Conservation (phyloP, 768 basidiomycete species). For the Lactifluus subvellereus region DNA sequence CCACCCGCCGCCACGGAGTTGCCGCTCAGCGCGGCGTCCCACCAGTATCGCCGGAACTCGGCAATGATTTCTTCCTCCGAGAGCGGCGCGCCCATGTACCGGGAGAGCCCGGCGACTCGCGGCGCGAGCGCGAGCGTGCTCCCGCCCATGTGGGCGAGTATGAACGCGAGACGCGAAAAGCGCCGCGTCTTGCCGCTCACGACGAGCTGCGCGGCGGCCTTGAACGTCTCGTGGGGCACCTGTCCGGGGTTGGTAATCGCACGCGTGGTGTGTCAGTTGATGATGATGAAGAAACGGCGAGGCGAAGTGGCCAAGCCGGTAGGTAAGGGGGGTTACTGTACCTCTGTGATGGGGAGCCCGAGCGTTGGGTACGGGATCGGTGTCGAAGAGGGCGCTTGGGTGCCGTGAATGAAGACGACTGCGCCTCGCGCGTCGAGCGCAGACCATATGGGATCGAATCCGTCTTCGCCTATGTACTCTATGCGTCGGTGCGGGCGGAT, state of each 20-base stretch:
- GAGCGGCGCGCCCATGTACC: slow-evolving; percentile 65
- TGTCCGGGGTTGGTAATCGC: slow-evolving; percentile 26
- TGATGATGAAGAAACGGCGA: background rate
- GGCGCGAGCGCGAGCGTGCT: slow-evolving; percentile 57
- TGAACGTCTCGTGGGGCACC: slow-evolving; percentile 81
- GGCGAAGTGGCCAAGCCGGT: background rate
- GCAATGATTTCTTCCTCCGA: slow-evolving; percentile 57
- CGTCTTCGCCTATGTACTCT: slow-evolving; percentile 65
- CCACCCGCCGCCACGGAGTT: slow-evolving; percentile 47
- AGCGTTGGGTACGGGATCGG: slow-evolving; percentile 59
- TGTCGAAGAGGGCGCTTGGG: slow-evolving; percentile 57
- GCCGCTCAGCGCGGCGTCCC: slow-evolving; percentile 64
- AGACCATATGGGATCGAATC: slow-evolving; percentile 63
- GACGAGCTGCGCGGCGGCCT: slow-evolving; percentile 73
- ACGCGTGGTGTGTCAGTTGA: slow-evolving; percentile 4
- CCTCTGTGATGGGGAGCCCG: slow-evolving; percentile 66
- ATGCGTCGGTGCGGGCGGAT: background rate
- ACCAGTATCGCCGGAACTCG: slow-evolving; percentile 70
- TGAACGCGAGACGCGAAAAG: slow-evolving; percentile 52
- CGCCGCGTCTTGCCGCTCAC: slow-evolving; percentile 64
- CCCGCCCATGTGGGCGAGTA: slow-evolving; percentile 74
- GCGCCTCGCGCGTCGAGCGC: slow-evolving; percentile 54
- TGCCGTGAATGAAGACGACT: slow-evolving; percentile 68
- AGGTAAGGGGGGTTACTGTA: slow-evolving; percentile 25
- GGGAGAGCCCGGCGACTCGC: slow-evolving; percentile 61